phyloP scores from a whole-genome alignment of 805 yeast species.

The Isabelozyma heimii region DNA sequence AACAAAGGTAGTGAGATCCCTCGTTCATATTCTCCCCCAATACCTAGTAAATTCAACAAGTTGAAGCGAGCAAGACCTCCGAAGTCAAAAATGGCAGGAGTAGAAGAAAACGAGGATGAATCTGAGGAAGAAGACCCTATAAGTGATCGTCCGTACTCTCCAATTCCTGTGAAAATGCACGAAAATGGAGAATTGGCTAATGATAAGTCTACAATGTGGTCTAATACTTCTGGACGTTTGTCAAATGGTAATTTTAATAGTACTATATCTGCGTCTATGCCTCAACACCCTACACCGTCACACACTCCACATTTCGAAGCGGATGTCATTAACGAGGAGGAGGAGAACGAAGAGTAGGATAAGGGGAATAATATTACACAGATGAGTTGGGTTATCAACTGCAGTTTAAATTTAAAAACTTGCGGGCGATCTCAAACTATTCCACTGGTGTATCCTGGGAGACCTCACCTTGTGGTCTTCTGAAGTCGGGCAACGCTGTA shows the following conservation, averaged over 20 bases:
- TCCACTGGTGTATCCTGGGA: too few relatives aligned
- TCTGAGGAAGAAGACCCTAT: background rate
- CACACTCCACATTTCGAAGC: background rate
- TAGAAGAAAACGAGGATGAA: background rate
- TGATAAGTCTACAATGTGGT: background rate
- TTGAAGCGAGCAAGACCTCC: constrained; percentile 9
- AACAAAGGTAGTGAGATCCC: background rate
- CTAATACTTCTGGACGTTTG: background rate
- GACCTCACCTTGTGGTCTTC: too few relatives aligned
- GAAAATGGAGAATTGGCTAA: background rate
- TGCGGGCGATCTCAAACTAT: too few relatives aligned
- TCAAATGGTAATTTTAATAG: background rate
- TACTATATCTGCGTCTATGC: background rate
- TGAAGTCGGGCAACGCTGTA: too few relatives aligned
- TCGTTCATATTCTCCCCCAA: constrained; percentile 26
- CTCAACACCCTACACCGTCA: background rate
- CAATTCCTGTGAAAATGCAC: background rate
- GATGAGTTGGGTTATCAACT: too few relatives aligned
- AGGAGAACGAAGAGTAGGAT: constrained; percentile 16
- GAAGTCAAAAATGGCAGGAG: constrained; percentile 3
- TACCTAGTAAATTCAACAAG: constrained; percentile 14
- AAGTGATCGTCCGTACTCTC: background rate
- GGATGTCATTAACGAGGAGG: constrained; percentile 11
- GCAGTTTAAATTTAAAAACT: too few relatives aligned
- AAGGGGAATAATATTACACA: background rate